Base-by-base conservation (phyloP, 306 rosid species). In the Chamaecrista fasciculata region DNA sequence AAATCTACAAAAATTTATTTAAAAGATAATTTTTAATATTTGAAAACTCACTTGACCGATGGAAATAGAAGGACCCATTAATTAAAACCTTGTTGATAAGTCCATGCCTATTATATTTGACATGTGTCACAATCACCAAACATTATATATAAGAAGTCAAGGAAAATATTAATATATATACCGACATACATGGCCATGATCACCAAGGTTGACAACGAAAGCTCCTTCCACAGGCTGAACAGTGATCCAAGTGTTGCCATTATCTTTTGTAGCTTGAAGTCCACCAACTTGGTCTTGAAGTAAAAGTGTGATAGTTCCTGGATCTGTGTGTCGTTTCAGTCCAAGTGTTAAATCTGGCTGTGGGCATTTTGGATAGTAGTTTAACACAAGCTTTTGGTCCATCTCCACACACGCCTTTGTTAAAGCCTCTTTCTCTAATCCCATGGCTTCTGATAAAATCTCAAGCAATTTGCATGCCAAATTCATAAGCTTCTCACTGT, bases 221-320 rank as follows among this genome's bases (percentile, higher is more conserved):
- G 99, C 99, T 2, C 92, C 96, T 15, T 84, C 74, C 0, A 95
- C 81, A 0, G 99, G 99, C 28, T 89, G 83, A 49, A 91, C 96
- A 0, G 99, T 95, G 67, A 95, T 95, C 97, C 97, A 91, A 0
- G 92, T 81, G 33, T 86, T 79, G 0, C 95, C 99, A 4, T 76
- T 69, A 4, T 95, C 99, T 11, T 78, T 78, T 0, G 99, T 94
- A 7, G 92, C 97, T 36, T 91, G 99, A 61, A 94, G 99, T 0
- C 99, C 99, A 1, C 97, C 99, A 0, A 91, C 99, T 14, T 91
- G 92, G 31, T 94, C 99, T 15, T 94, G 99, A 11, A 94, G 87
- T 43, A 94, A 51, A 11, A 94, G 80, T 1, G 99, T 94, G 4
- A 94, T 94, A 14, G 97, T 91, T 1, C 99, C 97, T 0, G 97